These are phyloP conservation scores for Candida methanosorbosa DNA, from an alignment of 805 yeast genomes.

Conservation along the genomic window DNA sequence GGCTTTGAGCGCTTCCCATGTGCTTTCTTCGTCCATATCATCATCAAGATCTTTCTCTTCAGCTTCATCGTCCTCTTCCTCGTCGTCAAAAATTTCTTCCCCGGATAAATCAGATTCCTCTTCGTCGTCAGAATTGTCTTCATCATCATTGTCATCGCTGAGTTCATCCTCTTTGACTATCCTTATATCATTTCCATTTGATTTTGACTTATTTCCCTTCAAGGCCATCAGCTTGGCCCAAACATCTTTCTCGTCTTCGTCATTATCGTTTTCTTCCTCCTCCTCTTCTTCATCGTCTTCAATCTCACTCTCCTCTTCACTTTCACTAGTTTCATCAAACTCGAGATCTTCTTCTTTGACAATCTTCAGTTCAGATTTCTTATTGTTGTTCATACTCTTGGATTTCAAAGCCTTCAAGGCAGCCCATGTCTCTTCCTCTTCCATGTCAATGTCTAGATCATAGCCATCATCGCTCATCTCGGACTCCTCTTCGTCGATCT, in stretches of 20 bases:
- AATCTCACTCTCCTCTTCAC: too few relatives aligned
- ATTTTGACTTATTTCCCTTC: slow-evolving; percentile 17
- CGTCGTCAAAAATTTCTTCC: too few relatives aligned
- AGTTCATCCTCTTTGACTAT: slow-evolving; percentile 15
- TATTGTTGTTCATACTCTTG: slow-evolving; percentile 12
- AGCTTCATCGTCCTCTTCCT: slow-evolving; percentile 4
- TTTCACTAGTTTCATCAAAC: slow-evolving; percentile 14
- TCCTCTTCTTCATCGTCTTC: slow-evolving; percentile 11
- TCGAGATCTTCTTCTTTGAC: slow-evolving; percentile 11
- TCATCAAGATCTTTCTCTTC: slow-evolving; percentile 9
- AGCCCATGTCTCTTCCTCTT: slow-evolving; percentile 18
- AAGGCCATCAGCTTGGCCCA: slow-evolving; percentile 12
- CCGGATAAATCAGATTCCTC: slow-evolving; percentile 2
- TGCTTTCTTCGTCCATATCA: slow-evolving; percentile 12
- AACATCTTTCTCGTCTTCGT: slow-evolving; percentile 11
- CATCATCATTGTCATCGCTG: slow-evolving; percentile 12
- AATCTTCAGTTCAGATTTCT: slow-evolving; percentile 20
- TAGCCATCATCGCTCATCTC: slow-evolving; percentile 10
- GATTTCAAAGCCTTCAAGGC: slow-evolving; percentile 15
- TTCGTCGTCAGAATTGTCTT: not conserved
- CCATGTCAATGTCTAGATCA: slow-evolving; percentile 19
- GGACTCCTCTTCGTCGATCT: slow-evolving; percentile 10
- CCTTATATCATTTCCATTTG: slow-evolving; percentile 5
- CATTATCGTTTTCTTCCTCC: slow-evolving; percentile 12
- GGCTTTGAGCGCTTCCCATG: slow-evolving; percentile 8